Evolutionary conservation across 345 rosid species (phyloP).

Genomic region (Arabis hirsuta): DNA sequence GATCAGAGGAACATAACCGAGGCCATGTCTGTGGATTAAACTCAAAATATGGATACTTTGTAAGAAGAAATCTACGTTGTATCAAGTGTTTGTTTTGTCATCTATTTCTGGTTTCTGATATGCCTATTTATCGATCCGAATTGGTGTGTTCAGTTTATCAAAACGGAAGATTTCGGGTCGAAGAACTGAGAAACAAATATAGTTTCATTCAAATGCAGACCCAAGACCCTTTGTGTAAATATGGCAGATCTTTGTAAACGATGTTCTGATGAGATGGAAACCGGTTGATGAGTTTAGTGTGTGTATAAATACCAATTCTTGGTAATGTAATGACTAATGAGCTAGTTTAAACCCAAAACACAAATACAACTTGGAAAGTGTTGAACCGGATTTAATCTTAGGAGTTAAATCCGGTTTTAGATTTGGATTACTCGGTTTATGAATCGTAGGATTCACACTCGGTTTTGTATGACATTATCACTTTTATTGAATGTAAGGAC

Average conservation of each 20-base stretch:
- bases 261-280: neutral
- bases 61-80: constrained; percentile 25
- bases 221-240: neutral
- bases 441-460: neutral
- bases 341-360: neutral
- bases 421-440: neutral
- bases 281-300: neutral
- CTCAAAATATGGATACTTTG: constrained; percentile 4
- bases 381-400: too few species aligned
- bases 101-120: constrained; percentile 25
- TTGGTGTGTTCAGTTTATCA: neutral
- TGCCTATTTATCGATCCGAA: neutral
- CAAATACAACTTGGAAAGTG: neutral
- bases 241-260: neutral
- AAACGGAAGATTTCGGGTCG: neutral
- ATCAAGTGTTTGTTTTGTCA: constrained; percentile 25
- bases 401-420: neutral
- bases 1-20: constrained; percentile 74
- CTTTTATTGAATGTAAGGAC: neutral
- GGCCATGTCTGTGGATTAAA: constrained; percentile 44
- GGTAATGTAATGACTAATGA: neutral
- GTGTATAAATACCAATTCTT: neutral
- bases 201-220: neutral
- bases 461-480: neutral
- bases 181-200: constrained; percentile 5